Base-by-base conservation (phyloP, 1,284 basidiomycete genomes). In the Trametes hirsuta region DNA sequence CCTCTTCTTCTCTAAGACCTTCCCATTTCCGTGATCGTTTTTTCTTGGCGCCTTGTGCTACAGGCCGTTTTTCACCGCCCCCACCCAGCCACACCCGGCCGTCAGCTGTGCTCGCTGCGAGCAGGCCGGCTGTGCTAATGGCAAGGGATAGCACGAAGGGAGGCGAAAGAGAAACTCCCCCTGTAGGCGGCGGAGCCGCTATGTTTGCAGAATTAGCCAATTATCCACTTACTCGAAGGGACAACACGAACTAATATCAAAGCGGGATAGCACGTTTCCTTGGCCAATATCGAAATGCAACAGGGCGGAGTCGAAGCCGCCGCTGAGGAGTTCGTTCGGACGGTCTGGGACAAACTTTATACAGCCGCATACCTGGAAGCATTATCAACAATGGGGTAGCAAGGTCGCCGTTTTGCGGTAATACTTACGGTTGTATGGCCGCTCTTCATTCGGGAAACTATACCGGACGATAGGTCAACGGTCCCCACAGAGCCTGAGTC, bases 31-130 rank as follows among this genome's bases (percentile, higher is more conserved):
- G 80, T 21, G 77, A 77, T 63, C 81, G 81, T 68, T 85, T 88
- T 68, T 82, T 83, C 63, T 79, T 78, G 37, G 65, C 65, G 25
- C 55, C 64, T n/a, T 68, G 60, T 15, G 69, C 61, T 6, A 21
- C 18, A 1, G 71, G 52, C 14, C 69, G 66, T 66, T 84, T 90
- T 69, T 88, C 84, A 4, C 90, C 89, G 5, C 88, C 84, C 12
- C 81, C 78, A 11, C 89, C 88, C 24, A 92, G 67, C 78, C 85
- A 86, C 8, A 92, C 67, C 46, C 84, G 83, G 4, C 91, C 91
- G 69, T 92, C 88, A 21, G 89, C 91, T 3, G 86, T 89, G 4
- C 87, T 84, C 8, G 83, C 87, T n/a, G 85, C 88, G 15, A 91
- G 68, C 21, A 85, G 68, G 0, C 87, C 90, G 4, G 75, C 77